These are phyloP conservation scores for Begonia loranthoides DNA, from an alignment of 306 rosid genomes.

Conservation along the genomic window DNA sequence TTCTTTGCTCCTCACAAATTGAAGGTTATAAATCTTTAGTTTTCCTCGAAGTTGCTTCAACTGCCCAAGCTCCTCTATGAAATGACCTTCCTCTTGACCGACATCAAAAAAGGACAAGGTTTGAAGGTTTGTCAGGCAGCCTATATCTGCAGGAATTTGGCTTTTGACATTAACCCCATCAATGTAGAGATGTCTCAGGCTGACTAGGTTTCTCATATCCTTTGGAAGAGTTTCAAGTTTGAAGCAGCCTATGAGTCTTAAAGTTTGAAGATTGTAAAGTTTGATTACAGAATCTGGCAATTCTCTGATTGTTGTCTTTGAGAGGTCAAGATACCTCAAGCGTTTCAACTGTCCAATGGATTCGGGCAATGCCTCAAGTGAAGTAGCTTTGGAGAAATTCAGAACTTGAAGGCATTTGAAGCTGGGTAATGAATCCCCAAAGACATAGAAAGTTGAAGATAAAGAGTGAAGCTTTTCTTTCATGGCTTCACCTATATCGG, in stretches of 20 bases:
- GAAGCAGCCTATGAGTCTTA: not conserved
- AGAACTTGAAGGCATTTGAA: slow-evolving; percentile 5
- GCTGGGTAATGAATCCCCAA: not conserved
- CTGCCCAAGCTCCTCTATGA: slow-evolving; percentile 2
- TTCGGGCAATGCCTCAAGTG: not conserved
- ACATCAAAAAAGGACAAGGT: slow-evolving; percentile 1
- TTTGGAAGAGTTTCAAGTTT: not conserved
- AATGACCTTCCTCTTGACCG: slow-evolving; percentile 5
- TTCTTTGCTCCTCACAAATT: slow-evolving; percentile 3
- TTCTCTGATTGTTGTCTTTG: not conserved
- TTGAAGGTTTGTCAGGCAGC: slow-evolving; percentile 4
- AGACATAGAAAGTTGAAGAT: not conserved
- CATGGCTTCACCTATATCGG: not conserved
- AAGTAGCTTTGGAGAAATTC: not conserved
- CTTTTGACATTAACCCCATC: not conserved
- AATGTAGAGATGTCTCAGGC: slow-evolving; percentile 6
- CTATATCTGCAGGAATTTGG: slow-evolving; percentile 2
- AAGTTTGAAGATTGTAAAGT: slow-evolving; percentile 8
- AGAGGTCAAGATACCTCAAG: slow-evolving; percentile 10
- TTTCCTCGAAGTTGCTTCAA: slow-evolving; percentile 6
- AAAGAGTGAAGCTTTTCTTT: not conserved
- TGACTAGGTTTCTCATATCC: slow-evolving; percentile 4
- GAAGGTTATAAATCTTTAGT: not conserved
- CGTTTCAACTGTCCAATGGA: slow-evolving; percentile 6
- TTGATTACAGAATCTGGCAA: slow-evolving; percentile 1